Conservation (phyloP, 257 asterid genomes). For the Nicotiana tomentosiformis region DNA sequence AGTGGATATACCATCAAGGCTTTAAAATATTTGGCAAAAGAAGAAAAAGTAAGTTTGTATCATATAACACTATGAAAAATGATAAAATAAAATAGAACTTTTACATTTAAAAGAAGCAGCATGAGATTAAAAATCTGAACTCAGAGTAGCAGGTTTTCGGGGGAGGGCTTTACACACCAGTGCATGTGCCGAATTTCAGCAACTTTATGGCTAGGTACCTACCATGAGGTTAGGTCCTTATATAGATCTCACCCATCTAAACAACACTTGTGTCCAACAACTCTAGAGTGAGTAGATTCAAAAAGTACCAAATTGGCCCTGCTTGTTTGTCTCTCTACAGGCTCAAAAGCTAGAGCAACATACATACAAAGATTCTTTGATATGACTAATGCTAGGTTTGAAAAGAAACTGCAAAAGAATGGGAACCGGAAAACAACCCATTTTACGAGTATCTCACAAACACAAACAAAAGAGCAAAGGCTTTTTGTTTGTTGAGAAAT, state of each 20-base stretch:
- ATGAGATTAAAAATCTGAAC: background rate
- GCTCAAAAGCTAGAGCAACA: background rate
- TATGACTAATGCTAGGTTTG: background rate
- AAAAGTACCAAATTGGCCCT: background rate
- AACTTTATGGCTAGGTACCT: background rate
- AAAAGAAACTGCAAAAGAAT: background rate
- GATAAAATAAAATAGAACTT: background rate
- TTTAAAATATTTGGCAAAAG: constrained; percentile 1
- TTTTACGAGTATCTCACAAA: background rate
- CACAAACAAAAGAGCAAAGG: background rate
- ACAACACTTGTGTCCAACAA: background rate
- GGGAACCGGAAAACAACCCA: background rate
- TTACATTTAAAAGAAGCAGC: background rate
- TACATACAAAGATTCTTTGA: background rate
- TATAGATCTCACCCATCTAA: background rate
- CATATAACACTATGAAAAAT: background rate
- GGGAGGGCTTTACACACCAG: background rate
- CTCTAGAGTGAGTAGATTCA: background rate
- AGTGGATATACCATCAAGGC: background rate
- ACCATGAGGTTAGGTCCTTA: background rate
- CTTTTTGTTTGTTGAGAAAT: background rate
- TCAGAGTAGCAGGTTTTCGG: background rate
- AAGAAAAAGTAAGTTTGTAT: background rate
- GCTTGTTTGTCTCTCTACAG: background rate
- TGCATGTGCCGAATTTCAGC: background rate